These are phyloP conservation scores for Wickerhamomyces chambardii DNA, from an alignment of 805 yeast genomes.

Conservation along the genomic window DNA sequence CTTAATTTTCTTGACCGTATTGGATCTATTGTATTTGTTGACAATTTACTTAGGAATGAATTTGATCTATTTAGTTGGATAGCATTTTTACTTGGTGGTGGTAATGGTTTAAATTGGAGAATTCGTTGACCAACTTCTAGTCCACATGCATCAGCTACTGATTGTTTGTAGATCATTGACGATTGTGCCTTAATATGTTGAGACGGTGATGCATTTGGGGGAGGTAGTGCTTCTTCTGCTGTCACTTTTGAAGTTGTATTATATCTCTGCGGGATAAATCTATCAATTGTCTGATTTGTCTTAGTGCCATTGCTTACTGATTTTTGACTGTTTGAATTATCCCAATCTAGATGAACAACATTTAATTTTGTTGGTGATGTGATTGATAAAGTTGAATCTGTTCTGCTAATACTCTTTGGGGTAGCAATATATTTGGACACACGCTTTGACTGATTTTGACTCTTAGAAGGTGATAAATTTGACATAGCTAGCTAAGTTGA, in stretches of 20 bases:
- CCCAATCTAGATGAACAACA: constrained; percentile 30
- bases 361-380: constrained; percentile 40
- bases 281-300: constrained; percentile 30
- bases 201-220: constrained; percentile 37
- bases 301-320: constrained; percentile 14
- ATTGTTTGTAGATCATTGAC: constrained; percentile 49
- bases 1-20: constrained; percentile 73
- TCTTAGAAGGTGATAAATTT: background rate
- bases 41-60: constrained; percentile 6
- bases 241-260: constrained; percentile 35
- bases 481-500: too few species aligned
- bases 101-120: constrained; percentile 76
- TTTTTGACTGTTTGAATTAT: constrained; percentile 13
- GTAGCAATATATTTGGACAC: background rate
- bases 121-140: constrained; percentile 75
- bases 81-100: constrained; percentile 43
- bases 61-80: constrained; percentile 22
- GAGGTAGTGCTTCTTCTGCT: constrained; percentile 27
- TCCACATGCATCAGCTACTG: constrained; percentile 95
- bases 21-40: constrained; percentile 36
- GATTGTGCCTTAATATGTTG: constrained; percentile 34
- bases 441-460: background rate
- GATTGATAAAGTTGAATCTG: constrained; percentile 25
- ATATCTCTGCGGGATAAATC: constrained; percentile 54
- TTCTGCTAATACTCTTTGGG: background rate